Conservation (phyloP, 2,329 filamentous ascomycete genomes). For the Beauveria sp. region DNA sequence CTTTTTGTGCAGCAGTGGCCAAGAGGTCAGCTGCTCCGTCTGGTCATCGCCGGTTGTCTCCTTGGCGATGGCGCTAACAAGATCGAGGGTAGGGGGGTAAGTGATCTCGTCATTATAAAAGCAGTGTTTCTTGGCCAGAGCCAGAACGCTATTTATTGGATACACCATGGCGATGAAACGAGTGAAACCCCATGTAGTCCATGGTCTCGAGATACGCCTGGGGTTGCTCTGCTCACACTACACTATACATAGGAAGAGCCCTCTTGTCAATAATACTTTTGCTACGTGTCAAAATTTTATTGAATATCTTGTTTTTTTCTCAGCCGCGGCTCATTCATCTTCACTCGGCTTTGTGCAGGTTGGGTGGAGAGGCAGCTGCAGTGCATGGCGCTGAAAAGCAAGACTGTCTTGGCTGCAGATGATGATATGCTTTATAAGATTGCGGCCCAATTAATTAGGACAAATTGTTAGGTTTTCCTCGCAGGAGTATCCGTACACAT, state of each 20-base stretch:
- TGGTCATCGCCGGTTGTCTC: neutral
- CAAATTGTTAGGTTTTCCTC: neutral
- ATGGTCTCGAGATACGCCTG: no score
- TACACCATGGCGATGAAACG: constrained; percentile 12
- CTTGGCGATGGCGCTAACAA: constrained; percentile 6
- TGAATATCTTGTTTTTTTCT: no score
- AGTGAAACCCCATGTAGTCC: no score
- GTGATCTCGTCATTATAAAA: constrained; percentile 22
- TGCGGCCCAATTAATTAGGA: neutral
- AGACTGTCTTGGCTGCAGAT: neutral
- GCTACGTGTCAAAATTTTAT: no score
- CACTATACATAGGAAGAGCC: no score
- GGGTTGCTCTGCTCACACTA: no score
- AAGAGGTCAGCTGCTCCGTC: neutral
- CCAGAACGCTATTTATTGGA: constrained; percentile 24
- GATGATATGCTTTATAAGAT: neutral
- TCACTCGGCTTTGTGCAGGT: neutral
- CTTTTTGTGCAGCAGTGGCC: constrained; percentile 17
- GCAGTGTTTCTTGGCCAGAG: constrained; percentile 26
- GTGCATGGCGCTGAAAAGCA: neutral
- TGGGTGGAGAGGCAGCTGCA: neutral
- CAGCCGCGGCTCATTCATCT: neutral
- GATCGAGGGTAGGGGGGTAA: constrained; percentile 22
- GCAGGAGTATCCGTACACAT: neutral
- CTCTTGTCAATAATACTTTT: no score